Base-by-base conservation (phyloP, 2,329 filamentous ascomycete genomes). In the Thermothelomyces thermophilus region DNA sequence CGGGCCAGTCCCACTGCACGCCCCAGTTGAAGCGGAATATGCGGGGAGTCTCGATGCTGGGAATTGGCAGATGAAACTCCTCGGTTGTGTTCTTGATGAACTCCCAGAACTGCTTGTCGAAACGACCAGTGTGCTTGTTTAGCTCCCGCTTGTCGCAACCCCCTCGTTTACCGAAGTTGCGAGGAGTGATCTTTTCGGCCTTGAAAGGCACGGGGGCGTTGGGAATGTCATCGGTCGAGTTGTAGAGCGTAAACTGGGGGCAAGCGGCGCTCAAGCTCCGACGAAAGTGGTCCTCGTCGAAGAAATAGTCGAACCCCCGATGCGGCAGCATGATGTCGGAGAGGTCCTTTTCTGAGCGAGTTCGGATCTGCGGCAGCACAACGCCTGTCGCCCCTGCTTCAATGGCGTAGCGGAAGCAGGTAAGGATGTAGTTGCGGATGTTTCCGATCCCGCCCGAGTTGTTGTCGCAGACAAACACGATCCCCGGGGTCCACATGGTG, bases 381-480 rank as follows among this genome's bases (percentile, higher is more conserved):
- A 75, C 55, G 1, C 70, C 71, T 0, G 70, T 68, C 3, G 73
- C 72, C 22, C 73, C 73, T 6, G 70, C 70, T 22, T 73, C 71
- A 52, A 76, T 68, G 16, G 68, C 71, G 53, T 76, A 76, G 17
- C 73, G 70, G 19, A 76, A 52, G 48, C 73, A 76, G 8, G 72
- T 75, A 46, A 75, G 65, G 39, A 75, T 72, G 58, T 73, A 75
- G 57, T 73, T 75, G 46, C 73, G 65, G 31, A 75, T 74, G 51
- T 75, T 76, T 17, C 73, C 73, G 41, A 75, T 70, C 22, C 73
- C 73, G 2, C 73, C 73, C 3, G 71, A 71, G 57, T 75, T 76
- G 60, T 75, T 74, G 59, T 73, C 73, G 63, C 73, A 76, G 17
- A 72, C 61, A 49, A 70, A 75, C 10, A 73, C 63, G 22, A 75